Evolutionary conservation across 208 protist species (phyloP).

Genomic region (Wallacemonas sp.): DNA sequence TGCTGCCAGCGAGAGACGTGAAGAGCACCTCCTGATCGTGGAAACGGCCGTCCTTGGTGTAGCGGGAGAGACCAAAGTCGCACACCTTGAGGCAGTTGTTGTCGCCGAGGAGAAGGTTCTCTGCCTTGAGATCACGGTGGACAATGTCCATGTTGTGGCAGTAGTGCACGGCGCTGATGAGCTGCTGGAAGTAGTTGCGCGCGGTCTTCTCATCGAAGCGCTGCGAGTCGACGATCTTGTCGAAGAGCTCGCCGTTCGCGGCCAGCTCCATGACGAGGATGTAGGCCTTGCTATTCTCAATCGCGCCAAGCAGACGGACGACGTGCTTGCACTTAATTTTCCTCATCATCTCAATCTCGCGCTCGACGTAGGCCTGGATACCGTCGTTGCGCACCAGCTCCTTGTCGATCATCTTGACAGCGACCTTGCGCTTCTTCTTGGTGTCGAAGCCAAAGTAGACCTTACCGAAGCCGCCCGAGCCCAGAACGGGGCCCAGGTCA

Average conservation of each 20-base stretch:
- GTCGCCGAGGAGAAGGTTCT: slow-evolving; percentile 90
- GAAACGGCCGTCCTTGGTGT: slow-evolving; percentile 75
- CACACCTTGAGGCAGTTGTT: slow-evolving; percentile 87
- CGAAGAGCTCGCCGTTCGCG: slow-evolving; percentile 98
- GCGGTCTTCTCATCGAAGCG: slow-evolving; percentile 83
- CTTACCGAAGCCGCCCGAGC: slow-evolving; percentile 87
- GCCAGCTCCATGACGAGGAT: slow-evolving; percentile 98
- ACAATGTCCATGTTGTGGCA: slow-evolving; percentile 92
- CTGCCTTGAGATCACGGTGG: slow-evolving; percentile 94
- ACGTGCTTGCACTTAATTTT: slow-evolving; percentile 96
- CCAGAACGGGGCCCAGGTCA: slow-evolving; percentile 82
- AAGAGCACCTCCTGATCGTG: slow-evolving; percentile 75
- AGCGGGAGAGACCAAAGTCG: slow-evolving; percentile 93
- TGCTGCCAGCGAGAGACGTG: slow-evolving; percentile 84
- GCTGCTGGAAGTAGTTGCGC: slow-evolving; percentile 91
- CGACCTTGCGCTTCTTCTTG: slow-evolving; percentile 77
- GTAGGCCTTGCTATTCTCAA: slow-evolving; percentile 96
- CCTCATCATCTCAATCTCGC: slow-evolving; percentile 98
- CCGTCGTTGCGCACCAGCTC: slow-evolving; percentile 62
- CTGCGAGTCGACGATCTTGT: slow-evolving; percentile 93
- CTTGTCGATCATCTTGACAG: slow-evolving; percentile 93
- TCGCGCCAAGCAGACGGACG: slow-evolving; percentile 94
- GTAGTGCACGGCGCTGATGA: slow-evolving; percentile 90
- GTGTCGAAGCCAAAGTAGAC: slow-evolving; percentile 86
- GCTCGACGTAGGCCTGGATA: slow-evolving; percentile 77